Conservation (phyloP, 2,329 filamentous ascomycete genomes). For the Pyrenophora seminiperda region DNA sequence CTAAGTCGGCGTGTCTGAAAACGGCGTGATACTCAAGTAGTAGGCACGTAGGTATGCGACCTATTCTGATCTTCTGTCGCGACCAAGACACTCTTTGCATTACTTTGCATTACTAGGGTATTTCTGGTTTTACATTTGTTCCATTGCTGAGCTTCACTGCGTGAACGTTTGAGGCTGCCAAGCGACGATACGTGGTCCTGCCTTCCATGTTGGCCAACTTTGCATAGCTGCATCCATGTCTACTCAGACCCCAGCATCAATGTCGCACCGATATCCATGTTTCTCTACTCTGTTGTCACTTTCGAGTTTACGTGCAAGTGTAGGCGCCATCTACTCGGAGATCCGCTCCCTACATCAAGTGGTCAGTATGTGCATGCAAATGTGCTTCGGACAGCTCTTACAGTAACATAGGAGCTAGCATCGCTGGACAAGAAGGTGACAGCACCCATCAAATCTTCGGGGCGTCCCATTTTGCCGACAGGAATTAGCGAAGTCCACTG, state of each 20-base stretch:
- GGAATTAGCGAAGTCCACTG: slow-evolving; percentile 94
- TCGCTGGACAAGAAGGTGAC: slow-evolving; percentile 86
- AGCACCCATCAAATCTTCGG: slow-evolving; percentile 90
- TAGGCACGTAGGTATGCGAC: neutral
- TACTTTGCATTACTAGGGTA: no score
- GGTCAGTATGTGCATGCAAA: slow-evolving; percentile 32
- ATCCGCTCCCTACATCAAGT: slow-evolving; percentile 63
- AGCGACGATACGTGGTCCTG: neutral
- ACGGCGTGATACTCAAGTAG: no score
- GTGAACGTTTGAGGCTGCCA: neutral
- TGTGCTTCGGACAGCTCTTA: slow-evolving; percentile 10
- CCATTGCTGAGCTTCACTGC: neutral
- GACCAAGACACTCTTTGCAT: no score
- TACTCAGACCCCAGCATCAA: neutral
- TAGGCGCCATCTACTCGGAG: slow-evolving; percentile 87
- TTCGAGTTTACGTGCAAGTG: slow-evolving; percentile 66
- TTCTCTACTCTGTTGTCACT: neutral
- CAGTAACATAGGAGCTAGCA: slow-evolving; percentile 57
- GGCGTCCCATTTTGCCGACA: slow-evolving; percentile 88
- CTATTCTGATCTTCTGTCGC: no score
- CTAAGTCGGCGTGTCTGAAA: slow-evolving; percentile 13
- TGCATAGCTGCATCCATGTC: neutral
- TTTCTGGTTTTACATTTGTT: neutral
- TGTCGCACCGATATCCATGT: neutral
- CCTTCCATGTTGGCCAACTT: neutral